Base-by-base conservation (phyloP, 345 rosid species). In the Hypericum androsaemum region DNA sequence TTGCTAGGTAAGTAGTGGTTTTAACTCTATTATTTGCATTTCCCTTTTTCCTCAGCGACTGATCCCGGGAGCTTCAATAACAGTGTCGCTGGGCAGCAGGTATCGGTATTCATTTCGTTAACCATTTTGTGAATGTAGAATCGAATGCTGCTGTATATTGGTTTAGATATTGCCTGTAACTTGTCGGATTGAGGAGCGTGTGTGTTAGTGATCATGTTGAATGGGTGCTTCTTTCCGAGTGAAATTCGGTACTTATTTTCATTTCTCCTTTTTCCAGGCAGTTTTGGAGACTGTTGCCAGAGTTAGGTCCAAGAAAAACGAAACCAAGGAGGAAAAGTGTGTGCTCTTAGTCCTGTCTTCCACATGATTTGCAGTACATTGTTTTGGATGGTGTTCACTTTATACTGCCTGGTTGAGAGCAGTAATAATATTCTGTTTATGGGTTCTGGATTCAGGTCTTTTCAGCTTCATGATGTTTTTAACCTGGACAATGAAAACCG, bases 51-150 rank as follows among this genome's bases (percentile, higher is more conserved):
- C 12, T 40, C 54, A 51, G 54, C 41, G 7, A 51, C 54, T 51
- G 54, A 51, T 51, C 54, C 54, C 7, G 54, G 12, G 14, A 51
- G 41, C 54, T 51, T 51, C 54, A 51, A 51, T 35, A 51, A 51
- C 54, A 51, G 54, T 36, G 54, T 51, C 37, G 54, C 54, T 36
- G 54, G 54, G 12, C 54, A 51, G 41, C 54, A 51, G 54, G 54
- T 51, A 13, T 46, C 3, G 7, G 9, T 15, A 12, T 46, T 6
- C 7, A 8, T 12, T 14, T 6, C 10, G 10, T 12, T 14, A 46
- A 13, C 50, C 22, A 0, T 3, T 44, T n/a, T 10, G 16, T 14
- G n/a, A 7, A n/a, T 44, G 16, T 44, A 8, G 7, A 44, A 44
- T 14, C 16, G 12, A 12, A n/a, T 5, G 13, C 14, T 12, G 48